Evolutionary conservation across 495 filamentous ascomycete species (phyloP).

Genomic region (Wilcoxina mikolae): DNA sequence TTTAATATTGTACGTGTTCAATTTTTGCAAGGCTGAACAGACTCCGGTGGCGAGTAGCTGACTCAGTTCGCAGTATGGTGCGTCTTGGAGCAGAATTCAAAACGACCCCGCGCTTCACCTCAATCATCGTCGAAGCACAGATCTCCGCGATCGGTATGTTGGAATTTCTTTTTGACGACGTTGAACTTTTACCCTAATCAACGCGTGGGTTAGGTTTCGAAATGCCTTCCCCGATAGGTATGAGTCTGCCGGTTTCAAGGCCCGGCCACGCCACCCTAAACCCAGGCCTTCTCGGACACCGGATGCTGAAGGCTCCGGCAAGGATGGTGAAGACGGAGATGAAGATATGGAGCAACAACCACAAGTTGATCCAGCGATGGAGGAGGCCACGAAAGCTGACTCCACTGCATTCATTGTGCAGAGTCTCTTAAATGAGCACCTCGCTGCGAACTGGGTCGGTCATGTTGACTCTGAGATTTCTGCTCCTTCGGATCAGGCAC

Average conservation of each 20-base stretch:
- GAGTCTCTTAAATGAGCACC: slow-evolving; percentile 15
- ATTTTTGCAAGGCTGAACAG: too few relatives aligned
- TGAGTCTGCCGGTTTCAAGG: slow-evolving; percentile 27
- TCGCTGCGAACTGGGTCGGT: slow-evolving; percentile 3
- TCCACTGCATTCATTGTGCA: slow-evolving; percentile 20
- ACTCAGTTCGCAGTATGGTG: slow-evolving; percentile 18
- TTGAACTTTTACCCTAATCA: neutral
- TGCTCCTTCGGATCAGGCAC: slow-evolving; percentile 22
- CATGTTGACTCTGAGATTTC: neutral
- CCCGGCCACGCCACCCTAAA: slow-evolving; percentile 23
- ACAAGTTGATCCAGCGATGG: slow-evolving; percentile 15
- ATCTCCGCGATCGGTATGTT: slow-evolving; percentile 28
- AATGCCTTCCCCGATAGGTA: slow-evolving; percentile 28
- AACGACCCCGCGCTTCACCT: slow-evolving; percentile 20
- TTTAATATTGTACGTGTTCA: slow-evolving; percentile 22
- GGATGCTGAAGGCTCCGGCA: slow-evolving; percentile 9
- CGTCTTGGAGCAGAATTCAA: slow-evolving; percentile 29
- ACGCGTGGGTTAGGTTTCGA: slow-evolving; percentile 21
- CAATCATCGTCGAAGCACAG: slow-evolving; percentile 27
- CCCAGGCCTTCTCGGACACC: slow-evolving; percentile 23
- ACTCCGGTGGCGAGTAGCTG: neutral
- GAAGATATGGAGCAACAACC: slow-evolving; percentile 11
- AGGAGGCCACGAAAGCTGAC: slow-evolving; percentile 20
- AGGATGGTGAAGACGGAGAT: slow-evolving; percentile 11
- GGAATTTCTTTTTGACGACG: neutral